A percentile compares a stretch with the other conserved stretches of the same genome.
phyloP scores from a whole-genome alignment of 2,329 filamentous ascomycete genomes.

The Stemphylium beticola region DNA sequence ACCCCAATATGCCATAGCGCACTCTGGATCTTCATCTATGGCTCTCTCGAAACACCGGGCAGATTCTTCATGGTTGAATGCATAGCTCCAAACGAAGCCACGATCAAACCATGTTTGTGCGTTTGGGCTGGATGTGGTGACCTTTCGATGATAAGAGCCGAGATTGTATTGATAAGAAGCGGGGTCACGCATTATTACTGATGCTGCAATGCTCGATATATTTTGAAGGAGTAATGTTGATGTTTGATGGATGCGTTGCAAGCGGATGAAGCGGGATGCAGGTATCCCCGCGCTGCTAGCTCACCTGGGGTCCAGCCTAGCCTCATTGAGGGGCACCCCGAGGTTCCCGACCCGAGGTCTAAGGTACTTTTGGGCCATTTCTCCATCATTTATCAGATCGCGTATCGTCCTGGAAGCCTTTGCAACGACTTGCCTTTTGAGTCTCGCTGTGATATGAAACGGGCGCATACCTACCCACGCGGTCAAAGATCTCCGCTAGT shows the following conservation, averaged over 20 bases:
- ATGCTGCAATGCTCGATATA: background rate
- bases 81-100: constrained; percentile 75
- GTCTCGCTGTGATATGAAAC: no score
- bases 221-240: background rate
- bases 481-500: no score
- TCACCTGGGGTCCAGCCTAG: background rate
- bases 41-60: constrained; percentile 68
- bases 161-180: constrained; percentile 58
- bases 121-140: constrained; percentile 60
- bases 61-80: constrained; percentile 78
- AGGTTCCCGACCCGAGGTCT: background rate
- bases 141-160: constrained; percentile 61
- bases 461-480: no score
- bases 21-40: constrained; percentile 60
- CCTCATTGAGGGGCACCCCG: background rate
- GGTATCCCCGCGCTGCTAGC: background rate
- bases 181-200: constrained; percentile 3
- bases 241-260: background rate
- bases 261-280: background rate
- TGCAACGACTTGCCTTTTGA: background rate
- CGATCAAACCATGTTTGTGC: constrained; percentile 74
- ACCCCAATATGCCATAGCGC: constrained; percentile 72
- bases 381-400: background rate
- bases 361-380: no score
- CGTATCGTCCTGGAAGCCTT: no score